Evolutionary conservation across 1,284 basidiomycete genomes (phyloP).

Genomic region (Rhodotorula mucilaginosa): DNA sequence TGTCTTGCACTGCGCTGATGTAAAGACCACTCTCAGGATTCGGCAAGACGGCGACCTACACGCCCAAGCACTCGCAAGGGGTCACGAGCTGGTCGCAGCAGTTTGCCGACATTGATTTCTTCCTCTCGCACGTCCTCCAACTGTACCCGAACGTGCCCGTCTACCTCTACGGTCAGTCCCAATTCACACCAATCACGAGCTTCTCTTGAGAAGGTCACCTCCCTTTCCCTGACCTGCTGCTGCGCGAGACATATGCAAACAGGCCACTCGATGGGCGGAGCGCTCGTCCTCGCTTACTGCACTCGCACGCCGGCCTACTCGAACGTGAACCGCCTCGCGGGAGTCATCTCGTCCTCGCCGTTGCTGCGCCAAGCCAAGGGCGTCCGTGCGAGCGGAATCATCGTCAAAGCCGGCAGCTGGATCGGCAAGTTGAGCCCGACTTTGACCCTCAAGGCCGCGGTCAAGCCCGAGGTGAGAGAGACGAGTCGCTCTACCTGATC

Average conservation of each 20-base stretch:
- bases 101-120: conserved; percentile 48
- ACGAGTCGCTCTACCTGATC: not conserved
- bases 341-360: conserved; percentile 47
- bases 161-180: conserved; percentile 45
- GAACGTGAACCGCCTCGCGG: conserved; percentile 46
- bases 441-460: conserved; percentile 36
- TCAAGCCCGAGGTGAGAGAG: conserved; percentile 36
- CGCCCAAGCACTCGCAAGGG: conserved; percentile 45
- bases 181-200: not conserved
- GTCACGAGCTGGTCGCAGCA: conserved; percentile 49
- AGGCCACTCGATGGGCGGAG: conserved; percentile 52
- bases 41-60: conserved; percentile 48
- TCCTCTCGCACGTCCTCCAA: conserved; percentile 42
- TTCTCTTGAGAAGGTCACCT: not conserved
- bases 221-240: not conserved
- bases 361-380: conserved; percentile 45
- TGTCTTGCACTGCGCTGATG: not conserved
- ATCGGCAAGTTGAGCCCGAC: conserved; percentile 35
- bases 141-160: conserved; percentile 39
- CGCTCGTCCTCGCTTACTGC: conserved; percentile 46
- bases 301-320: conserved; percentile 43
- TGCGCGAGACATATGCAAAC: too few species aligned
- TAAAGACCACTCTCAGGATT: conserved; percentile 42
- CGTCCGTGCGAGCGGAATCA: conserved; percentile 20
- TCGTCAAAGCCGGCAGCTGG: conserved; percentile 35